A percentile compares a stretch with the other conserved stretches of the same genome.
Evolutionary conservation across 768 basidiomycete genomes (phyloP).

Genomic region (Trametes punicea): DNA sequence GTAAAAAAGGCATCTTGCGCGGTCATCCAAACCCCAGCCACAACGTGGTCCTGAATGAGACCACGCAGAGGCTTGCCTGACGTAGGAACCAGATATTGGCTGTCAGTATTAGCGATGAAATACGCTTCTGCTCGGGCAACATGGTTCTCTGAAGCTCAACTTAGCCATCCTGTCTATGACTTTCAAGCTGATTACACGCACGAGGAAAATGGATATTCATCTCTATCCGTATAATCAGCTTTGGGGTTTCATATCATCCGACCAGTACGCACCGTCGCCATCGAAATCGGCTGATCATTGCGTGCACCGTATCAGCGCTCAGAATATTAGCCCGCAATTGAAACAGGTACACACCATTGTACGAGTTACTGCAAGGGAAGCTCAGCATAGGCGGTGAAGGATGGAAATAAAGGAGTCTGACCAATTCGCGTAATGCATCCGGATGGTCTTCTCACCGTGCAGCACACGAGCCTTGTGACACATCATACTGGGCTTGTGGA

Average conservation of each 20-base stretch:
- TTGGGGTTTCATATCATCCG: not conserved
- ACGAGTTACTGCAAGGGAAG: slow-evolving; percentile 72
- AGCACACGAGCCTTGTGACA: slow-evolving; percentile 89
- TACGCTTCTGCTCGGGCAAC: slow-evolving; percentile 92
- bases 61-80: slow-evolving; percentile 97
- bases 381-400: not conserved
- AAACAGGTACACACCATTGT: slow-evolving; percentile 65
- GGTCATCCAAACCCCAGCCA: slow-evolving; percentile 99
- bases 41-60: slow-evolving; percentile 97
- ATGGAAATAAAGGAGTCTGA: slow-evolving; percentile 35
- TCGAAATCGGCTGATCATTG: slow-evolving; percentile 80
- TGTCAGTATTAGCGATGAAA: slow-evolving; percentile 95
- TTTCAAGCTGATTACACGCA: slow-evolving; percentile 38
- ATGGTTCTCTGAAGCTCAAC: slow-evolving; percentile 68
- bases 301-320: not conserved
- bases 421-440: slow-evolving; percentile 99
- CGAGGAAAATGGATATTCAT: slow-evolving; percentile 99
- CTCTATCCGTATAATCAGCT: slow-evolving; percentile 46
- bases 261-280: slow-evolving; percentile 64
- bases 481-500: slow-evolving; percentile 99
- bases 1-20: slow-evolving; percentile 92
- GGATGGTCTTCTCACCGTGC: slow-evolving; percentile 95
- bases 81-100: slow-evolving; percentile 98
- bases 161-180: slow-evolving; percentile 2
- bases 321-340: not conserved